Base-by-base conservation (phyloP, 306 rosid genomes). In the Acacia acuminata region DNA sequence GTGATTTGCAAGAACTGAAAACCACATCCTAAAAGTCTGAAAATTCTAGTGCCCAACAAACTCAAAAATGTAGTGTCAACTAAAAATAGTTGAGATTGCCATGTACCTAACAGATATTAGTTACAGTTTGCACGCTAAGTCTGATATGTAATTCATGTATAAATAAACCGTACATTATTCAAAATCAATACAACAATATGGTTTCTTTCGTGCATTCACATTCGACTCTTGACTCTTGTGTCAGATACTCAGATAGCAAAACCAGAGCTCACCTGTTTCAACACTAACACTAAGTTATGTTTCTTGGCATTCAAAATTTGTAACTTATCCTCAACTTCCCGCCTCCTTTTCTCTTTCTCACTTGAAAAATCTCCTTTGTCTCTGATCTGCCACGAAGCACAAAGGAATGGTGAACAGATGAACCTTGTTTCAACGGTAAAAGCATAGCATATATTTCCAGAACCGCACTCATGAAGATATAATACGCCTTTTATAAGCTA, bases 201-300 rank as follows among this genome's bases (percentile, higher is more conserved):
- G 58, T 17, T 17, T 51, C 58, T 51, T 51, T 51, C 58, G 22
- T 16, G 58, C 58, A 51, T 51, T 51, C 58, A 20, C 58, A 51
- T 51, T 51, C n/a, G 58, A 51, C n/a, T 17, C 58, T 48, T 48
- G 2, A n/a, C n/a, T n/a, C n/a, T n/a, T 0, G 58, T 51, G n/a
- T n/a, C 56, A 15, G n/a, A n/a, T n/a, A n/a, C n/a, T n/a, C 27
- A 27, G 58, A 51, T 51, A 0, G 24, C 22, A 42, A 32, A 74
- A 66, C 22, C 69, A 79, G 53, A 45, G n/a, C 44, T 80, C 77
- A 96, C 99, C 98, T 96, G 98, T 85, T 96, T 96, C 84, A 96
- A 88, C 67, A 87, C 90, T 60, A 83, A 88, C n/a, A 96, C 99
- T 36, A 94, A 88, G 78, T 83, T 91, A 82, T 96, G 99, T 78